Conservation (phyloP, 1,284 basidiomycete genomes). For the Rhodotorula mucilaginosa region DNA sequence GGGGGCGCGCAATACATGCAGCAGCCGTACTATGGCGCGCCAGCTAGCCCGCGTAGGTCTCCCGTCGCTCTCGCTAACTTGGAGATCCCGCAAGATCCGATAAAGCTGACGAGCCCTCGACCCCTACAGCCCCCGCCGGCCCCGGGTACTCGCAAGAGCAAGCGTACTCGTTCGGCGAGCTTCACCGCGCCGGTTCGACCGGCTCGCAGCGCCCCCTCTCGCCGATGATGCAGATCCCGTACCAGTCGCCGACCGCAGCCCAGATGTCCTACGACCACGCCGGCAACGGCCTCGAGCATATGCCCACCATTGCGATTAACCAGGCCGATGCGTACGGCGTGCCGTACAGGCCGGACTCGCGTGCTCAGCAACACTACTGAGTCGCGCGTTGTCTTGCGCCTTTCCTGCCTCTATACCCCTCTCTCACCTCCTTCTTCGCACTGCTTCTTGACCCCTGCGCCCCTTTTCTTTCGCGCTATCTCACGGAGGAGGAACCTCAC, state of each 20-base stretch:
- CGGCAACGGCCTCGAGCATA: neutral
- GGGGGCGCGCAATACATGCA: slow-evolving; percentile 15
- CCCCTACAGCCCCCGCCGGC: slow-evolving; percentile 4
- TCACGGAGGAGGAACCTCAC: neutral
- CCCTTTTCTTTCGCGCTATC: neutral
- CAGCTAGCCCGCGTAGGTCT: slow-evolving; percentile 10
- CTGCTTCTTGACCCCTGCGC: neutral
- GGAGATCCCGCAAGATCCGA: no score
- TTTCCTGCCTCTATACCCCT: no score
- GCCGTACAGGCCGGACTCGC: slow-evolving; percentile 13
- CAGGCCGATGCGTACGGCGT: slow-evolving; percentile 12
- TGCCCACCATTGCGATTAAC: slow-evolving; percentile 3
- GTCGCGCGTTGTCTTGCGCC: neutral
- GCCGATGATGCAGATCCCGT: neutral
- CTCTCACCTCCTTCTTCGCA: no score
- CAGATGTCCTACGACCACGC: neutral
- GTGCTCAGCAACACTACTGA: slow-evolving; percentile 11
- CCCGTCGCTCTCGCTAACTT: no score
- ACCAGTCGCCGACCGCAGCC: neutral
- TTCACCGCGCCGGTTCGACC: slow-evolving; percentile 30
- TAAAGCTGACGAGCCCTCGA: neutral
- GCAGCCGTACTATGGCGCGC: slow-evolving; percentile 18
- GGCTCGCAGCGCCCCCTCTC: slow-evolving; percentile 4
- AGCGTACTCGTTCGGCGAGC: slow-evolving; percentile 27
- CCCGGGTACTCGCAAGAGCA: slow-evolving; percentile 36